Evolutionary conservation across 192 early-diverging fungal species (phyloP).

Genomic region (Umbelopsis isabellina): DNA sequence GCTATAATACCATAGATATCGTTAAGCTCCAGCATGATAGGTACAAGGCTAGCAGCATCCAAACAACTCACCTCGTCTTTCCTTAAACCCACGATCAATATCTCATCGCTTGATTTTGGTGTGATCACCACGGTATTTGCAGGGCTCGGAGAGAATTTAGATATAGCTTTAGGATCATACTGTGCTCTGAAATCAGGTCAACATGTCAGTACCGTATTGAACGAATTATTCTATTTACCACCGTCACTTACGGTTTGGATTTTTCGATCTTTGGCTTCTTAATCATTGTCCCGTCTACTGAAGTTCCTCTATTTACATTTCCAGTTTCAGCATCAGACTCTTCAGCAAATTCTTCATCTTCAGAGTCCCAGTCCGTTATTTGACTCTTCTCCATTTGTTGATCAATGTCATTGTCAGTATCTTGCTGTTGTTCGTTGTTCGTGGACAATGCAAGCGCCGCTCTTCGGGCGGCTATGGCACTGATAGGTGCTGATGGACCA

Average conservation of each 20-base stretch:
- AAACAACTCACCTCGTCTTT: constrained; percentile 41
- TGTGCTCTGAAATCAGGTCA: constrained; percentile 8
- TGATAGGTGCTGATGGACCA: neutral
- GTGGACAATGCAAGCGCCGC: constrained; percentile 19
- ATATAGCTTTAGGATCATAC: constrained; percentile 39
- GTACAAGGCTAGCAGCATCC: neutral
- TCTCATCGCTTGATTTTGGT: constrained; percentile 16
- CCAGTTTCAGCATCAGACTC: constrained; percentile 8
- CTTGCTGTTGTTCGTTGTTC: constrained; percentile 14
- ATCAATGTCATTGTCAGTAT: constrained; percentile 12
- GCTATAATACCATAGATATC: constrained; percentile 23
- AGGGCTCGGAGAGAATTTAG: constrained; percentile 38
- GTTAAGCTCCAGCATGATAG: neutral
- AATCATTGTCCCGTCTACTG: neutral
- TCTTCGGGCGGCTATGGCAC: constrained; percentile 23
- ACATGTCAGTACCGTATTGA: neutral
- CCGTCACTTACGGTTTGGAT: neutral
- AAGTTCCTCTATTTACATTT: constrained; percentile 18
- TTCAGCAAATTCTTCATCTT: constrained; percentile 1
- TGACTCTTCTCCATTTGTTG: constrained; percentile 15
- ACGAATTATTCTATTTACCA: neutral
- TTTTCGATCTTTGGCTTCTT: constrained; percentile 1
- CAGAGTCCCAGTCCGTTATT: constrained; percentile 29
- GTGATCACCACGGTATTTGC: constrained; percentile 33
- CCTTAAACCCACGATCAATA: constrained; percentile 47